These are phyloP conservation scores for Trichoderma aggressivum DNA, from an alignment of 2,329 filamentous ascomycete genomes.

Conservation along the genomic window DNA sequence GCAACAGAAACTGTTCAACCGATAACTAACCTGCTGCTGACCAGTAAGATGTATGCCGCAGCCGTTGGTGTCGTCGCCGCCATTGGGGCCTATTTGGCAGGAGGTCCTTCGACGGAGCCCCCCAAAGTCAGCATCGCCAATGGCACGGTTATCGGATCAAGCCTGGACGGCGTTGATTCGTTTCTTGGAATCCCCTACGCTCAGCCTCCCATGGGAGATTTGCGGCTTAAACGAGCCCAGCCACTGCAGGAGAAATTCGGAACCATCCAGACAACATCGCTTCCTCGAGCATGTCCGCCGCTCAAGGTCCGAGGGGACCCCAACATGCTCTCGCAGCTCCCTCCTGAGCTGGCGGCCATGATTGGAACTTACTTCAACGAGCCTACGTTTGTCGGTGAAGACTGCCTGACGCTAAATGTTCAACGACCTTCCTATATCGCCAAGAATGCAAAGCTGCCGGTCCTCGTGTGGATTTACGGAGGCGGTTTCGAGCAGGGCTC, in stretches of 20 bases:
- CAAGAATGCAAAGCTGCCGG: not conserved
- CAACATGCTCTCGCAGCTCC: not conserved
- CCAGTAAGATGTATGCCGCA: not conserved
- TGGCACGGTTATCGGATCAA: not conserved
- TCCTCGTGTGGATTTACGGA: not conserved
- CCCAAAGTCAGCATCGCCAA: not conserved
- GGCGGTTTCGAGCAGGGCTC: not conserved
- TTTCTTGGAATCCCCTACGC: not conserved
- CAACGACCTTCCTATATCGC: not conserved
- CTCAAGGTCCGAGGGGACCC: not conserved
- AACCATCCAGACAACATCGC: not conserved
- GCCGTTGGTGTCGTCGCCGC: not conserved
- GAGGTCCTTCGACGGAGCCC: not conserved
- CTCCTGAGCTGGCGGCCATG: not conserved
- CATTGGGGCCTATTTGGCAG: not conserved
- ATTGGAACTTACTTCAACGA: not conserved
- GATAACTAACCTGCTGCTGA: not conserved
- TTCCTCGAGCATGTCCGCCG: not conserved
- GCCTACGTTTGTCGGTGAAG: not conserved
- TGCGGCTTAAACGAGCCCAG: not conserved
- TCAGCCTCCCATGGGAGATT: not conserved
- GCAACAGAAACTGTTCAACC: not conserved
- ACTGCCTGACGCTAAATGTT: not conserved
- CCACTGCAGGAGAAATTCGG: not conserved
- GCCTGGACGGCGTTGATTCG: not conserved